These are phyloP conservation scores for Firmiana major DNA, from an alignment of 345 rosid species.

Conservation along the genomic window DNA sequence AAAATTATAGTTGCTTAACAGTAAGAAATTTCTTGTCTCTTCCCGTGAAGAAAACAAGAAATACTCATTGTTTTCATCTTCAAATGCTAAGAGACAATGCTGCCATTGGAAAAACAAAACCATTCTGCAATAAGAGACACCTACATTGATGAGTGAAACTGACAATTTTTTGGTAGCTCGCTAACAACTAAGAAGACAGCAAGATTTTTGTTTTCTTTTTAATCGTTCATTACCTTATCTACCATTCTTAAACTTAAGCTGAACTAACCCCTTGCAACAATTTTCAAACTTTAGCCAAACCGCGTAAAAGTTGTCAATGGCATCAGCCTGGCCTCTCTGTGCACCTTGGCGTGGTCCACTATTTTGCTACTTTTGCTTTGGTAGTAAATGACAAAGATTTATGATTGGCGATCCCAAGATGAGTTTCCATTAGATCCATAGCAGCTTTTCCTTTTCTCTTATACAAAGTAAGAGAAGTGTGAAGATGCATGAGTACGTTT, in stretches of 20 bases:
- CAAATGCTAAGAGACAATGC: background rate
- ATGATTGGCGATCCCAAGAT: background rate
- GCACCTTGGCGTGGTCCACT: constrained; percentile 19
- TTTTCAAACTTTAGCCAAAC: constrained; percentile 1
- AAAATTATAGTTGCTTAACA: background rate
- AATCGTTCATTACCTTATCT: background rate
- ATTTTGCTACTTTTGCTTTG: constrained; percentile 19
- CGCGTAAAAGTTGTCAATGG: constrained; percentile 20
- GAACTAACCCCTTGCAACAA: background rate
- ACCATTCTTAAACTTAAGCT: background rate
- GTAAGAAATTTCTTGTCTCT: background rate
- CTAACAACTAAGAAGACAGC: background rate
- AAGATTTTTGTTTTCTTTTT: background rate
- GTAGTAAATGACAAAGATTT: constrained; percentile 6
- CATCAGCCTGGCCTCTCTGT: constrained; percentile 2
- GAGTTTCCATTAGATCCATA: background rate
- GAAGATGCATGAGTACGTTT: background rate
- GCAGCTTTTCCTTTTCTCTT: constrained; percentile 1
- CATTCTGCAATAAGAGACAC: background rate
- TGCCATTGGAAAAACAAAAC: background rate
- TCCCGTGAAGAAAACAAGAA: background rate
- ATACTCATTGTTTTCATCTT: constrained; percentile 8
- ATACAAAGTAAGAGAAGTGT: background rate
- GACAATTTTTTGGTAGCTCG: background rate
- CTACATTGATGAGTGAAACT: background rate